phyloP scores from a whole-genome alignment of 2,329 filamentous ascomycete genomes.

The Arthroderma sp. region DNA sequence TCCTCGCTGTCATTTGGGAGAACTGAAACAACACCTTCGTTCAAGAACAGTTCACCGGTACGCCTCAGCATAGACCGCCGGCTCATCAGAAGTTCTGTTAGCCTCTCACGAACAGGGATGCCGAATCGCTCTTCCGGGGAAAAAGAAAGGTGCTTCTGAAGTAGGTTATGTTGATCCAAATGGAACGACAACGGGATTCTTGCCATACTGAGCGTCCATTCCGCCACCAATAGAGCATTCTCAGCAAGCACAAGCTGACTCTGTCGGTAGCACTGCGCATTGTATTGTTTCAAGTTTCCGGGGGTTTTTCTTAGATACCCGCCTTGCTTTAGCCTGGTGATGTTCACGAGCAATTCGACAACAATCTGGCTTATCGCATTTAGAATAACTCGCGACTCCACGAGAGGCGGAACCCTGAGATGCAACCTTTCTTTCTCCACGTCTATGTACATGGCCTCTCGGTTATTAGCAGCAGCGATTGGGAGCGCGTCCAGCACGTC shows the following conservation, averaged over 20 bases:
- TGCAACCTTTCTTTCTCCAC: conserved; percentile 20
- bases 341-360: conserved; percentile 28
- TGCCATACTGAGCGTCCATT: conserved; percentile 26
- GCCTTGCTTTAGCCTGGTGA: conserved; percentile 22
- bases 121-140: conserved; percentile 20
- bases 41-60: conserved; percentile 24
- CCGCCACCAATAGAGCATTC: conserved; percentile 26
- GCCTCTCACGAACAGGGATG: conserved; percentile 8
- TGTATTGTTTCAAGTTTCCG: conserved; percentile 26
- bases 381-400: conserved; percentile 25
- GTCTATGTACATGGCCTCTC: conserved; percentile 25
- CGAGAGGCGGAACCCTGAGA: conserved; percentile 18
- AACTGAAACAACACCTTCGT: conserved; percentile 19
- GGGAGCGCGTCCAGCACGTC: conserved; percentile 30
- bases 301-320: conserved; percentile 16
- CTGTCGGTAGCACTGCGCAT: conserved; percentile 30
- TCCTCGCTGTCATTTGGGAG: conserved; percentile 18
- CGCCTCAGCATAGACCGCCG: conserved; percentile 21
- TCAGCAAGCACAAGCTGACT: conserved; percentile 28
- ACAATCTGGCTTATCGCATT: conserved; percentile 30
- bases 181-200: conserved; percentile 15
- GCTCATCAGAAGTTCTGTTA: conserved; percentile 20
- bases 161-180: conserved; percentile 17
- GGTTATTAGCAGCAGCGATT: conserved; percentile 28
- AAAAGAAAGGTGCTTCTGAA: conserved; percentile 19